These are phyloP conservation scores for Achaetomiella virescens DNA, from an alignment of 495 filamentous ascomycete genomes.

Conservation along the genomic window DNA sequence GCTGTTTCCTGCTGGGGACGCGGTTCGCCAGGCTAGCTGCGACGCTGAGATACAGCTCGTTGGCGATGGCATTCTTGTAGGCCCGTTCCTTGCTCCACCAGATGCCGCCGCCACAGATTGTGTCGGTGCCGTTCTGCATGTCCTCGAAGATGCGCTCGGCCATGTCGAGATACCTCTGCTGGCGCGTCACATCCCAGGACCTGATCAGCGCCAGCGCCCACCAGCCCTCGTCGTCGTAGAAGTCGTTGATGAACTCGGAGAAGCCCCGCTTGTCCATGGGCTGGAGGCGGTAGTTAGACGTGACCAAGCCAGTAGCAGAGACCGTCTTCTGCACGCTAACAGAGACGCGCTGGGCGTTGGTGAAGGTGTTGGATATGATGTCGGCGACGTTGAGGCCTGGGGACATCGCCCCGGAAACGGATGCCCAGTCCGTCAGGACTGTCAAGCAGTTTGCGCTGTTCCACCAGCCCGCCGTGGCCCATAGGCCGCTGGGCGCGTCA, in stretches of 20 bases:
- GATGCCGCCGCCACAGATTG: slow-evolving; percentile 56
- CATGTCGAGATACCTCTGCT: slow-evolving; percentile 47
- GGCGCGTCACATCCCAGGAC: slow-evolving; percentile 55
- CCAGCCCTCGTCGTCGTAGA: slow-evolving; percentile 69
- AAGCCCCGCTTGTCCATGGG: slow-evolving; percentile 26
- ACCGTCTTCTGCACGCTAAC: slow-evolving; percentile 30
- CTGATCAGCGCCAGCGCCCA: slow-evolving; percentile 65
- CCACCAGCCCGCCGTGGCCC: slow-evolving; percentile 68
- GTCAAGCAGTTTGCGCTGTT: slow-evolving; percentile 67
- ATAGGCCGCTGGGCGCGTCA: slow-evolving; percentile 53
- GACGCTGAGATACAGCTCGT: slow-evolving; percentile 65
- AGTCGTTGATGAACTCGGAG: slow-evolving; percentile 53
- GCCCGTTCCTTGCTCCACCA: slow-evolving; percentile 59
- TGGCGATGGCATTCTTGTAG: slow-evolving; percentile 67
- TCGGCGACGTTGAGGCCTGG: slow-evolving; percentile 28
- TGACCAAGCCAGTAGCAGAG: slow-evolving; percentile 22
- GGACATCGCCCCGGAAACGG: slow-evolving; percentile 26
- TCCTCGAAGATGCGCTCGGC: slow-evolving; percentile 57
- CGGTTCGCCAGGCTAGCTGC: slow-evolving; percentile 71
- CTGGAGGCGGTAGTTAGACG: slow-evolving; percentile 29
- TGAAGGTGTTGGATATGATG: slow-evolving; percentile 39
- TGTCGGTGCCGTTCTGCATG: slow-evolving; percentile 52
- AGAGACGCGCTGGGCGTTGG: slow-evolving; percentile 33
- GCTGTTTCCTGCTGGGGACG: slow-evolving; percentile 36
- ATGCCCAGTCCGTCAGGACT: slow-evolving; percentile 55